These are phyloP conservation scores for Curvularia sp. DNA, from an alignment of 2,329 filamentous ascomycete genomes.

Conservation along the genomic window DNA sequence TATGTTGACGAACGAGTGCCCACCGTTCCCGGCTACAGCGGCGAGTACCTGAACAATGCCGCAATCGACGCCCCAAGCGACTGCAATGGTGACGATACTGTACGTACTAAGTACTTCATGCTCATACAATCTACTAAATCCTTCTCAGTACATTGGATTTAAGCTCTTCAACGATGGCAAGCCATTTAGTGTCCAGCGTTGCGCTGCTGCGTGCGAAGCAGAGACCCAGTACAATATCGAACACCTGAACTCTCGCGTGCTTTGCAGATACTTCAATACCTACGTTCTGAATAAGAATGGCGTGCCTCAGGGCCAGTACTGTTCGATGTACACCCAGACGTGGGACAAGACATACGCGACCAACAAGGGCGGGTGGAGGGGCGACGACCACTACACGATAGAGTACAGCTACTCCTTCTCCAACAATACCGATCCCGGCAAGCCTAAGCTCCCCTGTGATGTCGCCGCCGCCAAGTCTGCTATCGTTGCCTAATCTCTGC, in stretches of 20 bases:
- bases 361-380: conserved; percentile 5
- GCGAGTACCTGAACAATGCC: conserved; percentile 1
- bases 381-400: conserved; percentile 9
- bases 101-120: neutral
- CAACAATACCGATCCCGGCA: conserved; percentile 3
- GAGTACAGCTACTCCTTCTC: neutral
- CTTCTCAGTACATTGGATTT: neutral
- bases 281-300: conserved; percentile 2
- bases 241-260: neutral
- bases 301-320: conserved; percentile 1
- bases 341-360: neutral
- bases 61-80: neutral
- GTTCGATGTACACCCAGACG: neutral
- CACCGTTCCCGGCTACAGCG: neutral
- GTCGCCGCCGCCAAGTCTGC: conserved; percentile 2
- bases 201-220: neutral
- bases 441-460: neutral
- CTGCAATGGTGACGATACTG: conserved; percentile 4
- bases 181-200: neutral
- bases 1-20: neutral
- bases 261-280: conserved; percentile 6
- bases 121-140: neutral
- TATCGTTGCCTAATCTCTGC: conserved; percentile 1
- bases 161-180: neutral
- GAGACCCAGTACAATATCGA: neutral